Evolutionary conservation across 139 green algal genomes (phyloP), one percentile per base, ranked within the genome.

Genomic region (Pleodorina starrii): DNA sequence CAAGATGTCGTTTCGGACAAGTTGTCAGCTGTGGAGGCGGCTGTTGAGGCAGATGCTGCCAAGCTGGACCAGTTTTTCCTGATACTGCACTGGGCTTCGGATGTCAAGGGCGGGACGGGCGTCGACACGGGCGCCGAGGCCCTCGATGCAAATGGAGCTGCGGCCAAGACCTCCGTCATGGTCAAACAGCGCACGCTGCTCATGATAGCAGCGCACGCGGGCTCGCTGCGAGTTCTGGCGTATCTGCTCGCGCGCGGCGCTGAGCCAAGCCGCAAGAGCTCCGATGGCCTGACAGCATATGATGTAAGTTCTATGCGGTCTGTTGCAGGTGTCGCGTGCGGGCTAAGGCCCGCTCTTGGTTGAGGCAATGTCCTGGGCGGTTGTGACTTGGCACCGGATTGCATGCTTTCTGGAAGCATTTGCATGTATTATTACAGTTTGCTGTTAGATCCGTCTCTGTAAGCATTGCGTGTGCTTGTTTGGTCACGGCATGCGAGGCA

Each of bases 151-250:
- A 38, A 44, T 9, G 82, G 40, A n/a, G 82, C 66, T 36, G 44
- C 44, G 1, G 27, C 25, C 23, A 92, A 90, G 78, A 42, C 92
- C 1, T 60, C 73, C 2, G 93, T 95, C 38, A 89, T 78, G 50
- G 93, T 93, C 12, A 94, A 94, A 73, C 74, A 87, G 51, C 68
- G 93, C 16, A 93, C 90, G 42, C 79, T 95, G 38, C 76, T 93
- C 0, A 86, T 90, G 93, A 78, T 95, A 59, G 91, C 91, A 11
- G 86, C 90, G 0, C 85, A 91, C 59, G 84, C 92, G 32, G 93
- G 91, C 12, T 69, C 32, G 23, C 50, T 94, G 74, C 59, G 93
- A 0, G 90, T 94, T 17, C 50, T 94, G 25, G 44, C 71, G 35
- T 79, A 86, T 19, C 80, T 95, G 40, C 87, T 93, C 17, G 66